Evolutionary conservation across 495 filamentous ascomycete species (phyloP).

Genomic region (Neurospora sp.): DNA sequence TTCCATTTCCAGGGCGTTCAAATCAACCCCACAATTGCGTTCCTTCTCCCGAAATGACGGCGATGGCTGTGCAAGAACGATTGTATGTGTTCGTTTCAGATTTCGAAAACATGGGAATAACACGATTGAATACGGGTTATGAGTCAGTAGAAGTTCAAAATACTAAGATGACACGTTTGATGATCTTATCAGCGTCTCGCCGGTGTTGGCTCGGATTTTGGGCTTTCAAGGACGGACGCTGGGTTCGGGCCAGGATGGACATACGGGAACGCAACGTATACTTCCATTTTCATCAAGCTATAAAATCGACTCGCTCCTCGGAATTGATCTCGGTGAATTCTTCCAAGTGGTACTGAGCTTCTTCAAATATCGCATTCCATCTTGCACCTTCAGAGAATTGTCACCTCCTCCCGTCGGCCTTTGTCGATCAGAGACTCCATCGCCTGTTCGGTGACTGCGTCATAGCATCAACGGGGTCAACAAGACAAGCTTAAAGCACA

Average conservation of each 20-base stretch:
- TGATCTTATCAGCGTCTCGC: neutral
- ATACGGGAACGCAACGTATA: neutral
- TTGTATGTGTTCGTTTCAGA: neutral
- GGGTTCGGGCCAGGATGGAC: neutral
- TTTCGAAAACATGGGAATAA: no score
- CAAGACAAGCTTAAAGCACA: neutral
- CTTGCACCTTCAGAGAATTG: neutral
- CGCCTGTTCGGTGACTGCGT: neutral
- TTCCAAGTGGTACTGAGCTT: neutral
- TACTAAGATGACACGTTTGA: conserved; percentile 17
- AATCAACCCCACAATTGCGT: neutral
- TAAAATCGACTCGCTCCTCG: neutral
- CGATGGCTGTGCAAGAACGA: neutral
- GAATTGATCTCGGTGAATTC: neutral
- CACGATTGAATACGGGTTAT: no score
- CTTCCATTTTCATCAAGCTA: neutral
- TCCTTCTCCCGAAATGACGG: neutral
- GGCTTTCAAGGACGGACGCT: neutral
- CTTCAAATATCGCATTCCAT: neutral
- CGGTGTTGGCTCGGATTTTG: neutral
- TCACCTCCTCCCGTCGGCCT: neutral
- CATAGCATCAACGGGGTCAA: conserved; percentile 1
- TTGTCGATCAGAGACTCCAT: neutral
- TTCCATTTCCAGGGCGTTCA: neutral
- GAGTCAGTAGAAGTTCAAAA: neutral